Conservation (phyloP, 148 eudicot species). For the Rhododendron vialii region DNA sequence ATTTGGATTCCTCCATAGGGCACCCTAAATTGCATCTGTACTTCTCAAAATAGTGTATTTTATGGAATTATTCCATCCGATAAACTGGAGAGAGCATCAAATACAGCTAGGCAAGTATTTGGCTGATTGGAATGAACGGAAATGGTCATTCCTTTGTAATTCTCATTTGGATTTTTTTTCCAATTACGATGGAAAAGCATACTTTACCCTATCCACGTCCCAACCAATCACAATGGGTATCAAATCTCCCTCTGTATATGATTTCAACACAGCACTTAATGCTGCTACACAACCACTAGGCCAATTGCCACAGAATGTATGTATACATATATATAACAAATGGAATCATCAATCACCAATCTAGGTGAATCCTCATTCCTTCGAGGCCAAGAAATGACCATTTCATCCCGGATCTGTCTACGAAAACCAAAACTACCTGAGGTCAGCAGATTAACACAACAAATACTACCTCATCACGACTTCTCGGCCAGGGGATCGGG, state of each 20-base stretch:
- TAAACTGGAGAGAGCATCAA: not conserved
- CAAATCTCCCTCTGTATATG: too few species aligned
- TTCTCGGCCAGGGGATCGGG: constrained; percentile 83
- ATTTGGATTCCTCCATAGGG: not conserved
- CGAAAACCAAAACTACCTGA: not conserved
- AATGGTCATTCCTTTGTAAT: not conserved
- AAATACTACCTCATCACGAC: constrained; percentile 71
- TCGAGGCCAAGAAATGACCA: not conserved
- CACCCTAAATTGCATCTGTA: not conserved
- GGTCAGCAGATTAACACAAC: not conserved
- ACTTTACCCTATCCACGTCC: not conserved
- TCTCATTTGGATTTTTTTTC: not conserved
- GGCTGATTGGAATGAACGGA: not conserved
- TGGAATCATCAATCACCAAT: not conserved
- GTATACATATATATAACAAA: not conserved
- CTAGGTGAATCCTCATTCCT: not conserved
- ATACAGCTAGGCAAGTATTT: not conserved
- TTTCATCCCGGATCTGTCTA: not conserved
- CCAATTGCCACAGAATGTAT: not conserved
- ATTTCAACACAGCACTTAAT: too few species aligned
- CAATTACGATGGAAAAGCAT: not conserved
- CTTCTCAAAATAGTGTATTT: not conserved
- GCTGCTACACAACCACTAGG: too few species aligned
- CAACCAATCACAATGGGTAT: not conserved
- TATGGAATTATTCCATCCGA: not conserved